Evolutionary conservation across 2,329 filamentous ascomycete species (phyloP).

Genomic region (Pseudogymnoascus sp.): DNA sequence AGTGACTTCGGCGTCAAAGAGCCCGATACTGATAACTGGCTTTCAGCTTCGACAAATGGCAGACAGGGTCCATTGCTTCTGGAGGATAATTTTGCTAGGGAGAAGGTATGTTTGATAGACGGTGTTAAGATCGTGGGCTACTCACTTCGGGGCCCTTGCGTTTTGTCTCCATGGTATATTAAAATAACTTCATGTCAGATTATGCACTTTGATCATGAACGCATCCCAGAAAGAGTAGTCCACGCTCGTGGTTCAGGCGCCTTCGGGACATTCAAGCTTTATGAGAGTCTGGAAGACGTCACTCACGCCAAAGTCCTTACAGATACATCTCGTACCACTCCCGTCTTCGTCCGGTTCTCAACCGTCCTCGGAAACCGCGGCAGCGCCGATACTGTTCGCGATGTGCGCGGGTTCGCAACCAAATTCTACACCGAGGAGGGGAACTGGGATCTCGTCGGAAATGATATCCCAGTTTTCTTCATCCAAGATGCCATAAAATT

Average conservation of each 20-base stretch:
- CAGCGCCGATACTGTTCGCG: conserved; percentile 73
- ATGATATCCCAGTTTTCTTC: conserved; percentile 69
- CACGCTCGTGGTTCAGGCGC: conserved; percentile 58
- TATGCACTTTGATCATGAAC: conserved; percentile 67
- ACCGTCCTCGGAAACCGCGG: conserved; percentile 69
- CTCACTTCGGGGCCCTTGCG: background rate
- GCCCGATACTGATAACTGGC: conserved; percentile 68
- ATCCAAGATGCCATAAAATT: conserved; percentile 71
- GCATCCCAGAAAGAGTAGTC: conserved; percentile 60
- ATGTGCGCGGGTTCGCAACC: conserved; percentile 71
- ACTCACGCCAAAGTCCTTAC: conserved; percentile 58
- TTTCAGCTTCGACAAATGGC: conserved; percentile 54
- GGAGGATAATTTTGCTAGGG: conserved; percentile 63
- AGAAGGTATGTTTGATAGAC: conserved; percentile 48
- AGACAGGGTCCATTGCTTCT: conserved; percentile 59
- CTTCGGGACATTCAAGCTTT: conserved; percentile 58
- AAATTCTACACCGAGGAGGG: conserved; percentile 73
- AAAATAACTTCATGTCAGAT: conserved; percentile 39
- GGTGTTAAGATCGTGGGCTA: conserved; percentile 18
- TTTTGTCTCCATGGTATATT: background rate
- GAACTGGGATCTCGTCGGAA: conserved; percentile 67
- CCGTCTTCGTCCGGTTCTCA: conserved; percentile 65
- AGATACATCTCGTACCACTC: conserved; percentile 53
- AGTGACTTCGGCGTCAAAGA: conserved; percentile 72
- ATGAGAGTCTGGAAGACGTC: conserved; percentile 56